These are phyloP conservation scores for Fusarium verticillioides DNA, from an alignment of 2,329 filamentous ascomycete genomes.

Conservation along the genomic window DNA sequence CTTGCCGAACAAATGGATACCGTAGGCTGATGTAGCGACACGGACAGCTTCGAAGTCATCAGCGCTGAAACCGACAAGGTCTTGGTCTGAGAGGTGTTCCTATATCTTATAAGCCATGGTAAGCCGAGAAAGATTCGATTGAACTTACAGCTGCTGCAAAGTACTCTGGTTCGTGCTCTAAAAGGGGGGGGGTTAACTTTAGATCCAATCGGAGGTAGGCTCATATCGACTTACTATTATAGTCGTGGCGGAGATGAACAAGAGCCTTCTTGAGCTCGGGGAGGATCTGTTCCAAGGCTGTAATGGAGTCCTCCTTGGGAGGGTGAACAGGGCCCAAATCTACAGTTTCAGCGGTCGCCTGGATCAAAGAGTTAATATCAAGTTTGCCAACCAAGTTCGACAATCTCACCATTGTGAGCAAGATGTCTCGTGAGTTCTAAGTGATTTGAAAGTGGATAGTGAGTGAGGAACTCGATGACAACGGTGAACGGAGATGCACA, in stretches of 20 bases:
- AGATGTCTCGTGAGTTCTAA: background rate
- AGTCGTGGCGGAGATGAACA: conserved; percentile 59
- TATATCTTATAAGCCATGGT: background rate
- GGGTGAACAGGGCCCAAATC: conserved; percentile 60
- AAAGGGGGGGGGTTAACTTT: conserved; percentile 1
- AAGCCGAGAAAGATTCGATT: background rate
- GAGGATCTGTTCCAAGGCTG: conserved; percentile 60
- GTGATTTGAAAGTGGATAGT: background rate
- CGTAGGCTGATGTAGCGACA: conserved; percentile 85
- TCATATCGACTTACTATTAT: conserved; percentile 52
- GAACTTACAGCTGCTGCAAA: conserved; percentile 60
- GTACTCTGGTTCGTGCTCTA: conserved; percentile 66
- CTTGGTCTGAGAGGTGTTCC: conserved; percentile 68
- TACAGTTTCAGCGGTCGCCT: conserved; percentile 66
- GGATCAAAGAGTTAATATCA: conserved; percentile 2
- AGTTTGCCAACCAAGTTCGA: too few relatives aligned
- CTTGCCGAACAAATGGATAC: conserved; percentile 79
- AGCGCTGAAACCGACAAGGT: conserved; percentile 86
- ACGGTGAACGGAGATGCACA: background rate
- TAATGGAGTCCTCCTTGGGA: conserved; percentile 62
- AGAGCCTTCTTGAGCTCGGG: conserved; percentile 63
- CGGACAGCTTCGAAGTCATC: conserved; percentile 92
- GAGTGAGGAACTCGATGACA: background rate
- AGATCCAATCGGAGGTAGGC: background rate
- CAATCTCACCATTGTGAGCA: conserved; percentile 30